Base-by-base conservation (phyloP, 169 alveolate genomes). In the Plasmodium sp. region DNA sequence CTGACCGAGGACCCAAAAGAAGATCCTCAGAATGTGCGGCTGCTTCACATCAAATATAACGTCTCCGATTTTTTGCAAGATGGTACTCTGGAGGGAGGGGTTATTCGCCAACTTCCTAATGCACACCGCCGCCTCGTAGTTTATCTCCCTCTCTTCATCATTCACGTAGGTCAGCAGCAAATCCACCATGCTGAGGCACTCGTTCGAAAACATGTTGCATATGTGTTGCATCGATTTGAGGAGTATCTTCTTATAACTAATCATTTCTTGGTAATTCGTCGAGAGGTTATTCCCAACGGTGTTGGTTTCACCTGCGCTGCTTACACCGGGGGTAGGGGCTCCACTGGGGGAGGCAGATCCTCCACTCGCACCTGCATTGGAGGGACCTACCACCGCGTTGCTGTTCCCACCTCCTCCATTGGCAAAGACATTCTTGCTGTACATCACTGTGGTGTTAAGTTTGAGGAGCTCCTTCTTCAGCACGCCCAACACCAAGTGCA, bases 181-280 rank as follows among this genome's bases (percentile, higher is more conserved):
- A 45, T 96, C 97, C 9, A 90, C 92, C 27, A 96, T 96, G 31
- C 85, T 74, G 33, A 84, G 73, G 39, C 97, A 82, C 27, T 95
- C 93, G 75, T 90, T 88, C 5, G 97, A 93, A 51, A 88, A 95
- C 71, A 93, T 77, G 45, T 95, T 96, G n/a, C 97, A 94, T 22
- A 96, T 81, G 83, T 96, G 95, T 83, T 95, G 96, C 5, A 96
- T 72, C 9, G 96, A 95, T 91, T 96, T 96, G 31, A 96, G 95
- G 22, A 96, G 39, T 73, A 90, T 84, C 33, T 95, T 92, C 51
- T 96, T 94, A 82, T 96, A 96, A 33, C 84, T 62, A 5, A 84
- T 88, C 3, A 93, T 31, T 54, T 92, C 96, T n/a, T 92, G 93
- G 48, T 34, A 75, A 41, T 93, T 92, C 75, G 96, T 95, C 1